Evolutionary conservation across 495 filamentous ascomycete species (phyloP).

Genomic region (Penicillium paradoxum): DNA sequence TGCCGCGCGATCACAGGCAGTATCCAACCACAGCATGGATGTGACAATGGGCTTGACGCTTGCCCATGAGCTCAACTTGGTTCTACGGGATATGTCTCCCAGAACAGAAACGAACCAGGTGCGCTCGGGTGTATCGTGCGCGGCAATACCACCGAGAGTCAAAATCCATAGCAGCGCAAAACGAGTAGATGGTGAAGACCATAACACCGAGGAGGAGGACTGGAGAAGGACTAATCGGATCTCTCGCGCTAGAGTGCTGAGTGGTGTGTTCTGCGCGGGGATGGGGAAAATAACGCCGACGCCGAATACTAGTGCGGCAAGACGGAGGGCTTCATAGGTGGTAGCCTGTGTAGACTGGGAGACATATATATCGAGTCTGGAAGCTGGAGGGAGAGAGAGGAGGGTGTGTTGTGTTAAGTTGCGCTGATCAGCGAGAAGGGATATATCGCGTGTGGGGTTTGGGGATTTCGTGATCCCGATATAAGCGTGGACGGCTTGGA

Average conservation of each 20-base stretch:
- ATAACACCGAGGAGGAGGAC: constrained; percentile 12
- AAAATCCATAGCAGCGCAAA: constrained; percentile 33
- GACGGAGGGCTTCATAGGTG: constrained; percentile 37
- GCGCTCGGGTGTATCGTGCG: constrained; percentile 20
- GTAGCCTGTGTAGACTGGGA: constrained; percentile 15
- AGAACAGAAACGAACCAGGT: constrained; percentile 31
- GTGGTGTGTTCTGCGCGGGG: constrained; percentile 32
- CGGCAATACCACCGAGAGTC: constrained; percentile 35
- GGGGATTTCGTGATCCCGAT: constrained; percentile 24
- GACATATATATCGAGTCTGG: constrained; percentile 13
- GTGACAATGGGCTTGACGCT: constrained; percentile 20
- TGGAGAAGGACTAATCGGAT: constrained; percentile 19
- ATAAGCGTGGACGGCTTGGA: constrained; percentile 30
- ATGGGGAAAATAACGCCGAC: constrained; percentile 40
- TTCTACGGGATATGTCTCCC: constrained; percentile 11
- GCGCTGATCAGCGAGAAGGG: constrained; percentile 34
- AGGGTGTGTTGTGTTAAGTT: constrained; percentile 34
- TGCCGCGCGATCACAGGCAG: constrained; percentile 31
- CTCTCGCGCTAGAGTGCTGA: constrained; percentile 21
- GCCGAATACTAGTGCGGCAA: constrained; percentile 31
- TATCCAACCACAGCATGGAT: constrained; percentile 33
- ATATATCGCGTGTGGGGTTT: constrained; percentile 11
- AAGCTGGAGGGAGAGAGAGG: constrained; percentile 26
- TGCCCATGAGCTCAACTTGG: constrained; percentile 20
- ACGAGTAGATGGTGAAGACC: constrained; percentile 21